phyloP scores from a whole-genome alignment of 305 asterid species.

The Solanum hybrid region DNA sequence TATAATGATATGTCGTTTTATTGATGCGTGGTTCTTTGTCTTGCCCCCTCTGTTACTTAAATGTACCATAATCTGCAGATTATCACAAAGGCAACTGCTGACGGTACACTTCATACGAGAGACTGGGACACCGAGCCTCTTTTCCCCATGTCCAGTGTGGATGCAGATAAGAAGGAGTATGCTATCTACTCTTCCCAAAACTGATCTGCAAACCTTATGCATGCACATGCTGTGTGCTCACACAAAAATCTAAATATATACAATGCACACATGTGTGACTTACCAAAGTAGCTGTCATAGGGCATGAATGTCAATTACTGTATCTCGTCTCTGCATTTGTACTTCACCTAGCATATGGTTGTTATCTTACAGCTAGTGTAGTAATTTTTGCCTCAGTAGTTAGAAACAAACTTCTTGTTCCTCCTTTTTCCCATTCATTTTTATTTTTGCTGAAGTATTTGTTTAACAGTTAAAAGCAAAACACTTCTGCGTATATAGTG shows the following conservation, averaged over 20 bases:
- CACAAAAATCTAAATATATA: neutral
- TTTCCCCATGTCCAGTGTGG: conserved; percentile 48
- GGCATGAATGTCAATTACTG: neutral
- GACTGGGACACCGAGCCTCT: conserved; percentile 96
- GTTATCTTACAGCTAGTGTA: neutral
- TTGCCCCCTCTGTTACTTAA: conserved; percentile 4
- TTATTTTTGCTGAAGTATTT: neutral
- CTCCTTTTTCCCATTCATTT: neutral
- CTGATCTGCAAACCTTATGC: neutral
- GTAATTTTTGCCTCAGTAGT: neutral
- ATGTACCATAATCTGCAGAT: conserved; percentile 32
- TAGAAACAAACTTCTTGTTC: neutral
- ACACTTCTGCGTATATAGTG: neutral
- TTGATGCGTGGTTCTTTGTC: neutral
- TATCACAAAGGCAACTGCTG: conserved; percentile 74
- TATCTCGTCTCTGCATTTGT: neutral
- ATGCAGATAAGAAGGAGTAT: conserved; percentile 53
- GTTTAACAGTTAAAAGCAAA: neutral
- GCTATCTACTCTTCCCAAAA: conserved; percentile 14
- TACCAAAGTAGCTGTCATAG: neutral
- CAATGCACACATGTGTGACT: neutral
- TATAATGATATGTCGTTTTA: neutral
- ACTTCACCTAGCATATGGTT: neutral
- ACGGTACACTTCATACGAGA: conserved; percentile 62
- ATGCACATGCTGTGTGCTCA: neutral